phyloP scores from a whole-genome alignment of 345 rosid species.

The Cardamine resedifolia region DNA sequence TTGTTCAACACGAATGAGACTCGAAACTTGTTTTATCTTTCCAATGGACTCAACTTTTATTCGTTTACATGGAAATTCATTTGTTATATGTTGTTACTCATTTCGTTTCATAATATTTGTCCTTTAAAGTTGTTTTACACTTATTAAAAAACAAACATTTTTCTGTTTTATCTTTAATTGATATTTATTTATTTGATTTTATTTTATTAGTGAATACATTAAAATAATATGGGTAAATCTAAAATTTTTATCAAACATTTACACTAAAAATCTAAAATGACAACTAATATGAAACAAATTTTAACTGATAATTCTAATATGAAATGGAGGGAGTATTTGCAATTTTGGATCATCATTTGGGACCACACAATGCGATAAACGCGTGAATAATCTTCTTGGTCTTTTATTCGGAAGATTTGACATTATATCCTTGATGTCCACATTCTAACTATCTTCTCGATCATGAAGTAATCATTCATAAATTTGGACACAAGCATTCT shows the following conservation, averaged over 20 bases:
- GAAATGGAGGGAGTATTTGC: no score
- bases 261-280: no score
- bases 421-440: constrained; percentile 15
- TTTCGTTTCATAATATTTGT: no score
- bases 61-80: neutral
- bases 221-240: no score
- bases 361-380: constrained; percentile 18
- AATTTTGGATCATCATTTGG: neutral
- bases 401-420: neutral
- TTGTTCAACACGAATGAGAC: neutral
- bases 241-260: no score
- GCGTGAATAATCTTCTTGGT: constrained; percentile 8
- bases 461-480: neutral
- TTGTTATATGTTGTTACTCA: neutral
- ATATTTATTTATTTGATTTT: no score
- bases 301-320: no score
- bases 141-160: no score
- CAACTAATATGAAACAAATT: no score
- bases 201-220: no score
- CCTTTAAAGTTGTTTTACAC: no score
- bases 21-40: neutral
- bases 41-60: neutral
- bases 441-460: constrained; percentile 5
- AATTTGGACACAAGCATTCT: neutral
- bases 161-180: no score